These are phyloP conservation scores for Colletotrichum magnum DNA, from an alignment of 2,329 filamentous ascomycete species.

Conservation along the genomic window DNA sequence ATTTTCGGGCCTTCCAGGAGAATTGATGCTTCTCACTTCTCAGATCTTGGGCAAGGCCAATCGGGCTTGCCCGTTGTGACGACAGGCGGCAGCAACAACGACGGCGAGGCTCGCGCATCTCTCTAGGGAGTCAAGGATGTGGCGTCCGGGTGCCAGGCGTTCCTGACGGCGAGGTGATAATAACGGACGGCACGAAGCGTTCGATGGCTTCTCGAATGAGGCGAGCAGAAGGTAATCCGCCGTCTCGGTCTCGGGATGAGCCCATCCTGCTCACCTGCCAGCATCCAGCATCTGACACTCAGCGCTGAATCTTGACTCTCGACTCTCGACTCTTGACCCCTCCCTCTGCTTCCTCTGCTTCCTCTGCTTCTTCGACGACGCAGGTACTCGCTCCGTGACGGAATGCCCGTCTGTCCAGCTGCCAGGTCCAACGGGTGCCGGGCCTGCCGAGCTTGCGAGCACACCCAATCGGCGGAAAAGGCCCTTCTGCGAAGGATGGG, in stretches of 20 bases:
- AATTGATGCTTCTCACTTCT: neutral
- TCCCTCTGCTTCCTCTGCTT: neutral
- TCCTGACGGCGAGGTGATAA: conserved; percentile 28
- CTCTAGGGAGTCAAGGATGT: conserved; percentile 19
- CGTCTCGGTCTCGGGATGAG: neutral
- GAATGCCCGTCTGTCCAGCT: too few relatives aligned
- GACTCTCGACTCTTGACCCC: neutral
- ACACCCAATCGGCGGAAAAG: conserved; percentile 24
- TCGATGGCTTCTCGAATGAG: conserved; percentile 1
- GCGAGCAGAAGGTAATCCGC: neutral
- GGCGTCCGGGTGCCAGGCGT: conserved; percentile 27
- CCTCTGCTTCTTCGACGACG: too few relatives aligned
- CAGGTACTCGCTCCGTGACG: too few relatives aligned
- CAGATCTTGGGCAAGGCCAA: conserved; percentile 24
- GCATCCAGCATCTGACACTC: too few relatives aligned
- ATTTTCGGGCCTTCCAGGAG: conserved; percentile 21
- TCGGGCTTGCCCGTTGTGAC: conserved; percentile 13
- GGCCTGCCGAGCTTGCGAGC: conserved; percentile 28
- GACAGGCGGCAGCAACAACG: conserved; percentile 25
- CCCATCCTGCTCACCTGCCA: too few relatives aligned
- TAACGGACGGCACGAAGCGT: conserved; percentile 22
- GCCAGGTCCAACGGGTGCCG: conserved; percentile 10
- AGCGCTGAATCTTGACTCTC: neutral
- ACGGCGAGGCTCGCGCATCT: conserved; percentile 4
- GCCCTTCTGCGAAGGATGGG: conserved; percentile 15